Base-by-base conservation (phyloP, 2,329 filamentous ascomycete genomes). In the Colletotrichum sp. region DNA sequence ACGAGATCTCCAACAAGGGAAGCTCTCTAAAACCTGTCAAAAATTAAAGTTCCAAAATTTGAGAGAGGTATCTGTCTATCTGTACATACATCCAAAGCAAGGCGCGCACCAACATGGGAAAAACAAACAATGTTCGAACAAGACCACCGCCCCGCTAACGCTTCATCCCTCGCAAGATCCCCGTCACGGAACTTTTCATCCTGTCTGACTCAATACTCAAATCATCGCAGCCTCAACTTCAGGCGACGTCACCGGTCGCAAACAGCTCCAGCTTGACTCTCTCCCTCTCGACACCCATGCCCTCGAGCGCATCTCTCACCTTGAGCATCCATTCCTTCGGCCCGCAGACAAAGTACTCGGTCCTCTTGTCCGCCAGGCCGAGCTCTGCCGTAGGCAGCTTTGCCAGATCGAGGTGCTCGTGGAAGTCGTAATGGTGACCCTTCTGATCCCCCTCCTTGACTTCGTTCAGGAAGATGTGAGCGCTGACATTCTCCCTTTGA, bases 271-370 rank as follows among this genome's bases (percentile, higher is more conserved):
- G 87, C 79, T 92, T 89, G 70, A 94, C 88, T 78, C 91, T 89
- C 34, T 88, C 87, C n/a, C 83, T 82, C 2, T 86, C 83, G 2
- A 95, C 92, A 1, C 92, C 93, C 71, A 86, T 83, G 4, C 79
- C 84, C 78, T 87, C 84, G 72, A 96, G 85, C 78, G 85, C 87
- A 9, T 84, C 82, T 77, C 90, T 86, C 26, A 90, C 85, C 48
- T 91, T 89, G 12, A 88, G 79, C 94, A 96, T 96, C 86, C 95
- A 96, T 9, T 82, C 81, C 75, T 89, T 87, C 0, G 94, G 94
- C 0, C 94, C 94, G 80, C 94, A 96, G 69, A 95, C 85, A 79
- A 90, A 96, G 82, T 95, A 96, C 79, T 92, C 86, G 1, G 94
- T 87, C 58, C 84, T 84, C 1, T 83, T 65, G 78, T 93, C 85